Conservation (phyloP, 495 filamentous ascomycete genomes). For the Parmelia sp. region DNA sequence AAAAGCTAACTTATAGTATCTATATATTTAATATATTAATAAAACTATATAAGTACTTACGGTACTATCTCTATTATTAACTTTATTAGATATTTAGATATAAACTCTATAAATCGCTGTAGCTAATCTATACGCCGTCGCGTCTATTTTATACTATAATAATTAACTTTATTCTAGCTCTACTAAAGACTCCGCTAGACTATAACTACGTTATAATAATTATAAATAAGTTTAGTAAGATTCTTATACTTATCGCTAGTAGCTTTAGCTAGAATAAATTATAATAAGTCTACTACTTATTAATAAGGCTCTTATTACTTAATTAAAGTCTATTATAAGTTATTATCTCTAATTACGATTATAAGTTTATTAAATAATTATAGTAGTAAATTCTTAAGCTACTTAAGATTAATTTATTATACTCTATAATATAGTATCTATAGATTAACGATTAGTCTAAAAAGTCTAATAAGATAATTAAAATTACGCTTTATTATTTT, state of each 20-base stretch:
- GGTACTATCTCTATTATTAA: not conserved
- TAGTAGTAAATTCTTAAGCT: not conserved
- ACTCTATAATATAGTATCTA: not conserved
- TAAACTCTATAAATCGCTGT: not conserved
- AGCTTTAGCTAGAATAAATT: not conserved
- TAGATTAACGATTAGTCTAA: not conserved
- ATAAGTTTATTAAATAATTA: not conserved
- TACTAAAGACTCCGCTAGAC: not conserved
- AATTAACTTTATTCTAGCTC: not conserved
- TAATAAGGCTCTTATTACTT: not conserved
- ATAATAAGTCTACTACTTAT: not conserved
- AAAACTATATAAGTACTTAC: not conserved
- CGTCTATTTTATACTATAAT: constrained; percentile 1
- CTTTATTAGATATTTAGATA: not conserved
- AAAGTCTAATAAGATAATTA: not conserved
- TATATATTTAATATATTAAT: not conserved
- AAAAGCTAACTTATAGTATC: not conserved
- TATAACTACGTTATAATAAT: not conserved
- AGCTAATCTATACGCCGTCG: not conserved
- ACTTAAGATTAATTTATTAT: not conserved
- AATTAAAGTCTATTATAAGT: constrained; percentile 5
- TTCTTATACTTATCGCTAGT: not conserved
- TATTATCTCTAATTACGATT: not conserved
- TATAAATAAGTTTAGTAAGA: not conserved
- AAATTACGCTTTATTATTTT: not conserved